A percentile compares a stretch with the other conserved stretches of the same genome.
Evolutionary conservation across 1,284 basidiomycete species (phyloP).

Genomic region (Fomitopsis pinicola): DNA sequence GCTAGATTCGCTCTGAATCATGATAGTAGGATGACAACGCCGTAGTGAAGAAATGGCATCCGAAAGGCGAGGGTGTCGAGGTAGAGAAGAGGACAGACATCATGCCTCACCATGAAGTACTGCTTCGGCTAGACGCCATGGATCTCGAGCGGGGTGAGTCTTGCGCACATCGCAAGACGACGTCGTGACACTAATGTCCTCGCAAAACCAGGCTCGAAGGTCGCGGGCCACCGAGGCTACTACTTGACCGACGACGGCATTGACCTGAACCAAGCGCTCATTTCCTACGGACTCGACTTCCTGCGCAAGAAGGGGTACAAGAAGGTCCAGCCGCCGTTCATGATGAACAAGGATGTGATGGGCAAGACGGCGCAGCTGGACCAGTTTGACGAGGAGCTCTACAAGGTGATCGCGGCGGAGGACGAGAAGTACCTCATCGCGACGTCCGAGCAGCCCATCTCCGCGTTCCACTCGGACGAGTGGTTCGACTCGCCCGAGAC

Average conservation of each 20-base stretch:
- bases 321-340: slow-evolving; percentile 96
- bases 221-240: slow-evolving; percentile 94
- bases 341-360: slow-evolving; percentile 99
- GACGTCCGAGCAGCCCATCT: slow-evolving; percentile 98
- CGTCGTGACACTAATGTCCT: neutral
- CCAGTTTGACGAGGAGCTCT: slow-evolving; percentile 97
- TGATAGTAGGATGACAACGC: slow-evolving; percentile 81
- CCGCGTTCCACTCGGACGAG: slow-evolving; percentile 92
- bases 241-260: slow-evolving; percentile 95
- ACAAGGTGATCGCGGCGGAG: slow-evolving; percentile 90
- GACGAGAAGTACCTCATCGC: slow-evolving; percentile 99
- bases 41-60: slow-evolving; percentile 83
- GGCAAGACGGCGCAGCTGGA: slow-evolving; percentile 96
- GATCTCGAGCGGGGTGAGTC: slow-evolving; percentile 87
- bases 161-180: slow-evolving; percentile 7
- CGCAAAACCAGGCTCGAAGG: slow-evolving; percentile 67
- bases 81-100: slow-evolving; percentile 68
- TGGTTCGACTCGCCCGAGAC: slow-evolving; percentile 93
- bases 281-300: slow-evolving; percentile 95
- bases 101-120: slow-evolving; percentile 95
- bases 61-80: slow-evolving; percentile 66
- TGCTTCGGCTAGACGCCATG: slow-evolving; percentile 90
- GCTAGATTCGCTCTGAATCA: neutral
- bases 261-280: slow-evolving; percentile 95
- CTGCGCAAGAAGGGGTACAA: slow-evolving; percentile 81